phyloP scores from a whole-genome alignment of 148 eudicot species.

The Arctostaphylos glauca region DNA sequence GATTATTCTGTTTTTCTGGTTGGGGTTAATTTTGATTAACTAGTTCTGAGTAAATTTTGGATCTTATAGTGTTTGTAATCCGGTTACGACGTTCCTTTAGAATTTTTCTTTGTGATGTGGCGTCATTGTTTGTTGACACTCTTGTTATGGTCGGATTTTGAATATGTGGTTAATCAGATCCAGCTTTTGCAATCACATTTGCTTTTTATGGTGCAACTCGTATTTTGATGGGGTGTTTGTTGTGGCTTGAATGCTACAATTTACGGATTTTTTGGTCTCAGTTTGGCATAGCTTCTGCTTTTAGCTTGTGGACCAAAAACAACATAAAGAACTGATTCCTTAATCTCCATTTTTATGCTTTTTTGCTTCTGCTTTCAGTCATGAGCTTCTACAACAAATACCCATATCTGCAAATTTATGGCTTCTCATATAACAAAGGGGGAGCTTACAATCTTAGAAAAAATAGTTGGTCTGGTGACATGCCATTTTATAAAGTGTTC shows the following conservation, averaged over 20 bases:
- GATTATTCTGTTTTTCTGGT: neutral
- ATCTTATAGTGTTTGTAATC: neutral
- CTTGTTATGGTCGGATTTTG: conserved; percentile 6
- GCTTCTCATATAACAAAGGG: neutral
- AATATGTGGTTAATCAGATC: conserved; percentile 29
- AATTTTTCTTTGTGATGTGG: conserved; percentile 15
- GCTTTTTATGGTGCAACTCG: neutral
- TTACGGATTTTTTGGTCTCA: neutral
- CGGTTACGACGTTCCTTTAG: neutral
- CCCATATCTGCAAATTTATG: neutral
- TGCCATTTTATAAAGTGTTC: no score
- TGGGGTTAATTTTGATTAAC: conserved; percentile 9
- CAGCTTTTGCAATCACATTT: neutral
- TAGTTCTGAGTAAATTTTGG: conserved; percentile 19
- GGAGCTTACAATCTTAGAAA: no score
- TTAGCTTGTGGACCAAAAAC: neutral
- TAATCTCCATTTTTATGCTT: neutral
- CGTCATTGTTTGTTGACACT: neutral
- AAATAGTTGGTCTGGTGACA: no score
- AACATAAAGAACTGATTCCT: neutral
- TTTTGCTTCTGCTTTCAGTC: neutral
- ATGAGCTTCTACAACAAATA: neutral
- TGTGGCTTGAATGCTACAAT: no score
- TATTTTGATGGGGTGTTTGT: no score
- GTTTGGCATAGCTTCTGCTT: neutral